Evolutionary conservation across 768 basidiomycete species (phyloP).

Genomic region (Auricularia sp.): DNA sequence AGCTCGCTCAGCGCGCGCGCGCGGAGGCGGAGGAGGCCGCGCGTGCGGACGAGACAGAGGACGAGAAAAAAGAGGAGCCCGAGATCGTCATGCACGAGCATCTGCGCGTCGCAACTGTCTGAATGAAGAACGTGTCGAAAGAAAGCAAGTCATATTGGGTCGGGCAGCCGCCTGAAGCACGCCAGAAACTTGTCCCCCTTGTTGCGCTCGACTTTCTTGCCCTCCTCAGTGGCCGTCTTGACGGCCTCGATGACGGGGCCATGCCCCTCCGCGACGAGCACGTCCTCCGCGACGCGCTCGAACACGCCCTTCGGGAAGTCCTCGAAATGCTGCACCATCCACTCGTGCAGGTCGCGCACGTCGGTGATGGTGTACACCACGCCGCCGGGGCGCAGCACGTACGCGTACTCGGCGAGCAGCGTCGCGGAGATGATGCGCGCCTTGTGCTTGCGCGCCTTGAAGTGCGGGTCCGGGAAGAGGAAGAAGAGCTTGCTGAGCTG

Average conservation of each 20-base stretch:
- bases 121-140: no score
- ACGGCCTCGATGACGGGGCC: conserved; percentile 75
- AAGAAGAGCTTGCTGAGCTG: conserved; percentile 93
- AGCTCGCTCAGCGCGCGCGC: conserved; percentile 4
- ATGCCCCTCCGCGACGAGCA: conserved; percentile 64
- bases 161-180: conserved; percentile 64
- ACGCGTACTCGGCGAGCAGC: conserved; percentile 95
- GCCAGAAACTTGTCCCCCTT: conserved; percentile 85
- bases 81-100: conserved; percentile 3
- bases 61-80: not conserved
- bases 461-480: conserved; percentile 98
- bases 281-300: conserved; percentile 63
- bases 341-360: conserved; percentile 84
- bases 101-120: no score
- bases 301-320: conserved; percentile 67
- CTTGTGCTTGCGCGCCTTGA: conserved; percentile 97
- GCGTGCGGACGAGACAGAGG: not conserved
- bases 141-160: conserved; percentile 6
- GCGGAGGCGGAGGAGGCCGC: not conserved
- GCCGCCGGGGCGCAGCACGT: conserved; percentile 84
- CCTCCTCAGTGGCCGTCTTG: conserved; percentile 85
- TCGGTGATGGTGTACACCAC: conserved; percentile 98
- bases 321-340: conserved; percentile 89
- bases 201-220: conserved; percentile 92
- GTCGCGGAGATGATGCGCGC: conserved; percentile 97